Percentiles rank a stretch among this genome's conserved stretches.
Conservation (phyloP, 495 filamentous ascomycete genomes). For the Recurvomyces mirabilis region DNA sequence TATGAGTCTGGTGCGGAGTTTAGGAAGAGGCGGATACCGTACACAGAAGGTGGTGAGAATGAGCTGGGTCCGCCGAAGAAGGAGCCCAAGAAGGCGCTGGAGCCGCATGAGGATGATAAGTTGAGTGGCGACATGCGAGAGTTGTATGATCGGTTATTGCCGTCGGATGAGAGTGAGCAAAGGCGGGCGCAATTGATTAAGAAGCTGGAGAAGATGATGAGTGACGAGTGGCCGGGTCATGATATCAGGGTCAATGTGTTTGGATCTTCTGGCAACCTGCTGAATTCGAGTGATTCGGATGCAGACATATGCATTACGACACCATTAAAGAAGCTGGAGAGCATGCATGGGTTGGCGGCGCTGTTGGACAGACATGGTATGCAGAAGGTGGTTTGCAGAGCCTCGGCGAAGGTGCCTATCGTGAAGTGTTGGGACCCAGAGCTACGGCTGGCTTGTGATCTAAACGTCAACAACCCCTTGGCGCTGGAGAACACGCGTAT, state of each 20-base stretch:
- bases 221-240: slow-evolving; percentile 80
- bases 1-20: slow-evolving; percentile 69
- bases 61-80: slow-evolving; percentile 39
- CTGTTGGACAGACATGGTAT: slow-evolving; percentile 75
- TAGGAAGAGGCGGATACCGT: slow-evolving; percentile 77
- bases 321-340: slow-evolving; percentile 69
- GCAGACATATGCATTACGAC: slow-evolving; percentile 98
- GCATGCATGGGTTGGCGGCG: slow-evolving; percentile 76
- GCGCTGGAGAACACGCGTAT: slow-evolving; percentile 94
- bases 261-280: slow-evolving; percentile 89
- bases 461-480: slow-evolving; percentile 96
- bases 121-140: slow-evolving; percentile 71
- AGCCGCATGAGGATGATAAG: slow-evolving; percentile 63
- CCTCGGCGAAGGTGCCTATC: slow-evolving; percentile 90
- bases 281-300: slow-evolving; percentile 94
- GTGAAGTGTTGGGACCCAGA: slow-evolving; percentile 99
- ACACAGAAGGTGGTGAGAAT: slow-evolving; percentile 41
- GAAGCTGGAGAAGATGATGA: slow-evolving; percentile 79
- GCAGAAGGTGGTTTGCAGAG: slow-evolving; percentile 87
- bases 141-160: slow-evolving; percentile 74
- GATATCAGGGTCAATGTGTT: slow-evolving; percentile 87
- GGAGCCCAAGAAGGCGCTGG: slow-evolving; percentile 53
- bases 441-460: slow-evolving; percentile 80
- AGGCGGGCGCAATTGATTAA: slow-evolving; percentile 63
- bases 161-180: slow-evolving; percentile 64